Conservation (phyloP, 345 rosid species). For the Streptanthus diversifolius region DNA sequence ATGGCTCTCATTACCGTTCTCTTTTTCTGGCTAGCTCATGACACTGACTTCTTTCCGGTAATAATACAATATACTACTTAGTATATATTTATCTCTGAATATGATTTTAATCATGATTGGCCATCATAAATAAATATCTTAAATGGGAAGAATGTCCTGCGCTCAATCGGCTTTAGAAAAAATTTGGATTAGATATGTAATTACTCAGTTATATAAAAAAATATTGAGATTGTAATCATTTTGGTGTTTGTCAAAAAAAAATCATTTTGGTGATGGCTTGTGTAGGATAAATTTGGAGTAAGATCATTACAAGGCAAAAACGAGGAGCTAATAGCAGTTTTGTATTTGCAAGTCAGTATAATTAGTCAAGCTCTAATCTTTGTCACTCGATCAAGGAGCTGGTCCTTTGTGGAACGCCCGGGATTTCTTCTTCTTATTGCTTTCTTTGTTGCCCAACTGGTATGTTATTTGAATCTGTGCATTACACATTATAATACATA, state of each 20-base stretch:
- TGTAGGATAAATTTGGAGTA: constrained; percentile 69
- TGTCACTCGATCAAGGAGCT: constrained; percentile 82
- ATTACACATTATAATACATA: background rate
- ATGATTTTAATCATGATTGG: background rate
- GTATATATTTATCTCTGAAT: background rate
- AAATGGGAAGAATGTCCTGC: background rate
- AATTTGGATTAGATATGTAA: background rate
- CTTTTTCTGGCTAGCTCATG: constrained; percentile 62
- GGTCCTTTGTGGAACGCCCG: constrained; percentile 81
- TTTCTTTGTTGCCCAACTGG: constrained; percentile 70
- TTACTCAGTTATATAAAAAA: background rate
- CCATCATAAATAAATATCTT: background rate
- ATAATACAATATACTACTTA: background rate
- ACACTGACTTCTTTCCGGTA: constrained; percentile 69
- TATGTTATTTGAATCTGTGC: constrained; percentile 23
- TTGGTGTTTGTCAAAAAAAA: no score
- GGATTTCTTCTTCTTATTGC: constrained; percentile 69
- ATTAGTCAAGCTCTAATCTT: constrained; percentile 95
- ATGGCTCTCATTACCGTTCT: constrained; percentile 66
- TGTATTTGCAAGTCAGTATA: constrained; percentile 89
- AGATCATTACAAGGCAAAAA: constrained; percentile 46
- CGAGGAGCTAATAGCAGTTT: constrained; percentile 61
- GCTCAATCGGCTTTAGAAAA: background rate
- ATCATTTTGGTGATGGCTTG: background rate
- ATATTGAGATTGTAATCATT: background rate